Conservation (phyloP, 805 yeast genomes). For the Maudiozyma bulderi region DNA sequence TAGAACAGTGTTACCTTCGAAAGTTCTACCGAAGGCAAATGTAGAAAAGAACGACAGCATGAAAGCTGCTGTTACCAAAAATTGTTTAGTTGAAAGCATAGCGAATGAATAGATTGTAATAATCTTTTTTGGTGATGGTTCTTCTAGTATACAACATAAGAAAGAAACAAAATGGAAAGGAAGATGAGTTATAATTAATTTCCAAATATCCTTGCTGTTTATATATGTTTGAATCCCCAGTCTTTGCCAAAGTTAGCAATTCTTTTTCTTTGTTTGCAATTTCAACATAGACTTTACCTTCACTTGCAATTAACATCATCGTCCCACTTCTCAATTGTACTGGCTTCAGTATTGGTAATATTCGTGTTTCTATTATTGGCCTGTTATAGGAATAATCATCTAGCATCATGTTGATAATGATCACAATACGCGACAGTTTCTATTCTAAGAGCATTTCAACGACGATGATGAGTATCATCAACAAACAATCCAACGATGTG, state of each 20-base stretch:
- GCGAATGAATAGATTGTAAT: conserved; percentile 1
- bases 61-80: conserved; percentile 3
- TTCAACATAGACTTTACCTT: too few relatives aligned
- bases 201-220: neutral
- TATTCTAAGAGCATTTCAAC: neutral
- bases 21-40: conserved; percentile 1
- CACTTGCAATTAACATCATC: too few relatives aligned
- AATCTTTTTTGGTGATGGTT: conserved; percentile 2
- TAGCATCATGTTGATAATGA: neutral
- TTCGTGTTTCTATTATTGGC: too few relatives aligned
- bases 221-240: neutral
- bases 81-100: conserved; percentile 4
- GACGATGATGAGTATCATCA: neutral
- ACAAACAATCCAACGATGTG: neutral
- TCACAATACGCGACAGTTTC: neutral
- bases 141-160: neutral
- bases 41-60: conserved; percentile 2
- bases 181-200: neutral
- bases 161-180: neutral
- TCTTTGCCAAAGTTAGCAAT: too few relatives aligned
- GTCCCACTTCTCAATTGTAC: too few relatives aligned
- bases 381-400: too few relatives aligned
- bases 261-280: too few relatives aligned
- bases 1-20: conserved; percentile 1
- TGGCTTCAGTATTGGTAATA: too few relatives aligned